A percentile compares a stretch with the other conserved stretches of the same genome.
phyloP scores from a whole-genome alignment of 345 rosid species.

The Geranium rotundifolium region DNA sequence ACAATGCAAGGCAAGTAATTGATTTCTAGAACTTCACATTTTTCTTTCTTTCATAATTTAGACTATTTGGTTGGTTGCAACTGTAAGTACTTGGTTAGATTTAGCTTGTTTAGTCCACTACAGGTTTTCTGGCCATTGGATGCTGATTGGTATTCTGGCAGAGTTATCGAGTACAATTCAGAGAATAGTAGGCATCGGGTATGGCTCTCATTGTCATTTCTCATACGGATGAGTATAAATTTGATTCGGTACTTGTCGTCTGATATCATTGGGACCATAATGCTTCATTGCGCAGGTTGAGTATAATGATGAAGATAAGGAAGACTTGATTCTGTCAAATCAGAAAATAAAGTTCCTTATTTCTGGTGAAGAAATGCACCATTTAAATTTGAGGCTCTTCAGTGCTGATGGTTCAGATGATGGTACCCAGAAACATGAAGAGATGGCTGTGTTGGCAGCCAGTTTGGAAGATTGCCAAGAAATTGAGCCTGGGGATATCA shows the following conservation, averaged over 20 bases:
- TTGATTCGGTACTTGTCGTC: slow-evolving; percentile 3
- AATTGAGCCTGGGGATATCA: slow-evolving; percentile 74
- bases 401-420: slow-evolving; percentile 27
- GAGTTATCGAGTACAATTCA: slow-evolving; percentile 39
- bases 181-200: slow-evolving; percentile 61
- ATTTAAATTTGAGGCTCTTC: slow-evolving; percentile 33
- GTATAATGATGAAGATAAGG: slow-evolving; percentile 66
- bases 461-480: slow-evolving; percentile 73
- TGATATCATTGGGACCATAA: slow-evolving; percentile 2
- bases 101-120: slow-evolving; percentile 8
- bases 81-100: slow-evolving; percentile 3
- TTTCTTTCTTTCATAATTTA: neutral
- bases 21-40: neutral
- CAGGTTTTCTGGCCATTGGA: slow-evolving; percentile 98
- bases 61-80: neutral
- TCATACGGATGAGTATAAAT: neutral
- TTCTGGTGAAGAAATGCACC: slow-evolving; percentile 62
- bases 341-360: slow-evolving; percentile 61
- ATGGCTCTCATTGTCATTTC: slow-evolving; percentile 16
- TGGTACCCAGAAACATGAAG: slow-evolving; percentile 52
- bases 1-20: slow-evolving; percentile 71
- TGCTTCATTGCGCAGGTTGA: slow-evolving; percentile 41
- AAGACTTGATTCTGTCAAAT: slow-evolving; percentile 47
- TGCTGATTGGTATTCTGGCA: slow-evolving; percentile 74
- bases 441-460: slow-evolving; percentile 87